These are phyloP conservation scores for Cardiospermum halicacabum DNA, from an alignment of 345 rosid genomes.

Conservation along the genomic window DNA sequence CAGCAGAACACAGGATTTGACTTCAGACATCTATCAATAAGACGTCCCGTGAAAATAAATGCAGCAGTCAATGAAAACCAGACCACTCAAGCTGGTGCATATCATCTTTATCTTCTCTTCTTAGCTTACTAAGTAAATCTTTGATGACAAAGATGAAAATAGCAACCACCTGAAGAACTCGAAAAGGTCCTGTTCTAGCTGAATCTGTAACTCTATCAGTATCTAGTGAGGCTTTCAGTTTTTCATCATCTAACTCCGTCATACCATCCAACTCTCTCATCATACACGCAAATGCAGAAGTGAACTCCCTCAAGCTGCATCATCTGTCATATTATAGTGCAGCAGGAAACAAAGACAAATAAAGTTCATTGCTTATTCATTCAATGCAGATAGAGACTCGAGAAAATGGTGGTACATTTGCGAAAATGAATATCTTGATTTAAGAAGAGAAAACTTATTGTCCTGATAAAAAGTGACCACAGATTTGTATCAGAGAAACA, in stretches of 20 bases:
- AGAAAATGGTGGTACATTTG: not conserved
- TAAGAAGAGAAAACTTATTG: constrained; percentile 63
- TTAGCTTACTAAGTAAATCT: constrained; percentile 26
- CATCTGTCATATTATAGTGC: constrained; percentile 1
- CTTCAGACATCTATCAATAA: constrained; percentile 56
- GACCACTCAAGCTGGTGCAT: constrained; percentile 25
- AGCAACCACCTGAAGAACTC: constrained; percentile 61
- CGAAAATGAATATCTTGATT: constrained; percentile 47
- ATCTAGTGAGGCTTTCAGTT: constrained; percentile 43
- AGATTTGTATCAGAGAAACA: constrained; percentile 25
- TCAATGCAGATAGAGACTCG: not conserved
- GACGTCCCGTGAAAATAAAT: constrained; percentile 65
- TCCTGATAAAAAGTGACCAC: constrained; percentile 68
- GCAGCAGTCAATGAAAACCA: constrained; percentile 37
- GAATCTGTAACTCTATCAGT: constrained; percentile 58
- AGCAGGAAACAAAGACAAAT: constrained; percentile 10
- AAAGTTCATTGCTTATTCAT: not conserved
- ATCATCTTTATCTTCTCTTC: constrained; percentile 21
- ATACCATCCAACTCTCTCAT: constrained; percentile 51
- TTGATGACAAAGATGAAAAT: constrained; percentile 59
- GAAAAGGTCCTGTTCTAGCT: constrained; percentile 63
- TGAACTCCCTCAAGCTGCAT: constrained; percentile 66
- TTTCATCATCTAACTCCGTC: constrained; percentile 46
- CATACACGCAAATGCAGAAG: constrained; percentile 54
- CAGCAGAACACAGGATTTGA: constrained; percentile 38